phyloP scores from a whole-genome alignment of 768 basidiomycete genomes.

The Polyporus arcularius region DNA sequence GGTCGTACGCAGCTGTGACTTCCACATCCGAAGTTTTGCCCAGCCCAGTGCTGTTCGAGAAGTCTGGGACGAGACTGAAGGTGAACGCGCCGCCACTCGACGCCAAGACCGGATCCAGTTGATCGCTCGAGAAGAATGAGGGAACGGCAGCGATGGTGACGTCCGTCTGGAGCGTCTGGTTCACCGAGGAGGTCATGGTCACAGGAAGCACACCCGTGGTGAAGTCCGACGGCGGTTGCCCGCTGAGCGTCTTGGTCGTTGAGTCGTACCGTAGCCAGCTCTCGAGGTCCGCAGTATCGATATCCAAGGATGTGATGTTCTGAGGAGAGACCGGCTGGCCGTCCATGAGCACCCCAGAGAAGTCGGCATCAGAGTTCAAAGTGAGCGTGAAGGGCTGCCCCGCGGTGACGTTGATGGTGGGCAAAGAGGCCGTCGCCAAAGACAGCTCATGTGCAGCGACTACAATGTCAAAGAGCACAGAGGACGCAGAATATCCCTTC shows the following conservation, averaged over 20 bases:
- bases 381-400: conserved; percentile 53
- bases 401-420: conserved; percentile 72
- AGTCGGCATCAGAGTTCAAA: conserved; percentile 57
- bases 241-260: conserved; percentile 57
- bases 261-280: conserved; percentile 65
- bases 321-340: conserved; percentile 54
- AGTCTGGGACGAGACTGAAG: conserved; percentile 57
- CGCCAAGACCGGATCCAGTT: conserved; percentile 57
- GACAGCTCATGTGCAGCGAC: conserved; percentile 72
- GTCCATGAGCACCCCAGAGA: conserved; percentile 64
- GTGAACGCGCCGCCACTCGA: conserved; percentile 50
- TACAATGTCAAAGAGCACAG: conserved; percentile 63
- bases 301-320: conserved; percentile 55
- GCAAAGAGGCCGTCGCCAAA: conserved; percentile 44
- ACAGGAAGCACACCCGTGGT: conserved; percentile 53
- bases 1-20: conserved; percentile 57
- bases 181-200: conserved; percentile 60
- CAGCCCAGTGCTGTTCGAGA: conserved; percentile 47
- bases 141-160: conserved; percentile 67
- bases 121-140: conserved; percentile 66
- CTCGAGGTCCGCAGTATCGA: conserved; percentile 60
- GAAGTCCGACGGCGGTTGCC: conserved; percentile 55
- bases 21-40: conserved; percentile 45
- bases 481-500: conserved; percentile 65
- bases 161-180: conserved; percentile 65